phyloP scores from a whole-genome alignment of 257 asterid genomes.

The Verbena officinalis region DNA sequence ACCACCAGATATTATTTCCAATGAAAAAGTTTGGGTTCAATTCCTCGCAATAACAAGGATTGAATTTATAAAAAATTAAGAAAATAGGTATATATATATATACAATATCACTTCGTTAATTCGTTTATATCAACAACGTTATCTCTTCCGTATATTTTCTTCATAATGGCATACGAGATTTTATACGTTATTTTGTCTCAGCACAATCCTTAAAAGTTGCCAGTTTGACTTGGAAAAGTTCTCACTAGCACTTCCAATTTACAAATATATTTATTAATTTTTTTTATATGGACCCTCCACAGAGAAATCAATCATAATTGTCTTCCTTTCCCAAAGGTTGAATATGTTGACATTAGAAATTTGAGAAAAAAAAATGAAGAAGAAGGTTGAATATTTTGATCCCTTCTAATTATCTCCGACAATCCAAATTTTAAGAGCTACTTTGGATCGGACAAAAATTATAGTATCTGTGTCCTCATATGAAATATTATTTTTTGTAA shows the following conservation, averaged over 20 bases:
- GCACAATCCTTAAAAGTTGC: slow-evolving; percentile 23
- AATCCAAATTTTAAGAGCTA: background rate
- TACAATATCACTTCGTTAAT: too few species aligned
- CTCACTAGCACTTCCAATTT: background rate
- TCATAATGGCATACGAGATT: slow-evolving; percentile 19
- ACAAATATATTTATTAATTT: background rate
- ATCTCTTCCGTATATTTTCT: background rate
- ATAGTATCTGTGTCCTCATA: too few species aligned
- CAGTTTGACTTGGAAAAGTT: slow-evolving; percentile 18
- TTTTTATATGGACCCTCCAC: background rate
- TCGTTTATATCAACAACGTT: too few species aligned
- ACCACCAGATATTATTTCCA: too few species aligned
- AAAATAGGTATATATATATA: too few species aligned
- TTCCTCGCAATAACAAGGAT: too few species aligned
- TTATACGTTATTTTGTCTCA: background rate
- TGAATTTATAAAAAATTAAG: too few species aligned
- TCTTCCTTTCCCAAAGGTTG: background rate
- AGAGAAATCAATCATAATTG: background rate
- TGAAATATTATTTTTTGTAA: too few species aligned
- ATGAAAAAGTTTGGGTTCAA: too few species aligned
- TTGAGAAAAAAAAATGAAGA: too few species aligned
- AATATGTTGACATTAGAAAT: too few species aligned
- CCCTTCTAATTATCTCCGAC: background rate
- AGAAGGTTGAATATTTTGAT: slow-evolving; percentile 1
- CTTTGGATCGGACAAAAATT: too few species aligned